Percentiles rank a stretch among this genome's conserved stretches.
Conservation (phyloP, 2,329 filamentous ascomycete genomes). For the Gremmenia infestans region DNA sequence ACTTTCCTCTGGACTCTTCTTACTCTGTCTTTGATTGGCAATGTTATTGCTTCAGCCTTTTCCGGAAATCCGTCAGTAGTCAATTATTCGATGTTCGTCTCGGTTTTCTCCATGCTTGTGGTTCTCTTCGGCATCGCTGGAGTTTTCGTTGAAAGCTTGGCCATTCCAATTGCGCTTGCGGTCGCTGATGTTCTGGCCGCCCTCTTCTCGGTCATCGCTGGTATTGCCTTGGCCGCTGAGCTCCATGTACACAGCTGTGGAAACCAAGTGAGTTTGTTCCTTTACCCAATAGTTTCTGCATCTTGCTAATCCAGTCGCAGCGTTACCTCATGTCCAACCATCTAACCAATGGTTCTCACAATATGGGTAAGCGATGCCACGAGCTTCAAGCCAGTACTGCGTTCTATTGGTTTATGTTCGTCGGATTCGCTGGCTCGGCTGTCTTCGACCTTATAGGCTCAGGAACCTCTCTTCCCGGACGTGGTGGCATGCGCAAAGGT, state of each 20-base stretch:
- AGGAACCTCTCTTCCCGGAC: constrained; percentile 4
- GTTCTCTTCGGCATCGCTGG: constrained; percentile 57
- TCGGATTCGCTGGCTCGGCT: constrained; percentile 51
- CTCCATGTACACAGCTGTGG: constrained; percentile 65
- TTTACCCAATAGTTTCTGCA: no score
- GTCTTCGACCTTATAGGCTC: constrained; percentile 37
- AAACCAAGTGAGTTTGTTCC: constrained; percentile 42
- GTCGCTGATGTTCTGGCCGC: constrained; percentile 54
- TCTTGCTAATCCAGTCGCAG: constrained; percentile 18
- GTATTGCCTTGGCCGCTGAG: constrained; percentile 65
- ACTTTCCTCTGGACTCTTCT: constrained; percentile 30
- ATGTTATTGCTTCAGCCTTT: constrained; percentile 47
- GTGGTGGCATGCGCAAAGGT: constrained; percentile 38
- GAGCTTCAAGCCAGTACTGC: constrained; percentile 69
- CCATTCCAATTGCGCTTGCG: constrained; percentile 46
- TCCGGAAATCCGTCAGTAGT: constrained; percentile 55
- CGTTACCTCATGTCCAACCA: constrained; percentile 42
- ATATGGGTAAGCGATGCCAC: constrained; percentile 62
- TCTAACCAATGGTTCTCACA: constrained; percentile 53
- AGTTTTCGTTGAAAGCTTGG: constrained; percentile 48
- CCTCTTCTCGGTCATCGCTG: constrained; percentile 64
- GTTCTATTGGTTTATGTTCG: constrained; percentile 77
- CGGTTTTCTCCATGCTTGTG: constrained; percentile 60
- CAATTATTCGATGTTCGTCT: constrained; percentile 62
- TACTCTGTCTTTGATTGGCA: constrained; percentile 28